Percentiles rank a stretch among this genome's conserved stretches.
Evolutionary conservation across 306 rosid species (phyloP).

Genomic region (Arachis hypogaea): DNA sequence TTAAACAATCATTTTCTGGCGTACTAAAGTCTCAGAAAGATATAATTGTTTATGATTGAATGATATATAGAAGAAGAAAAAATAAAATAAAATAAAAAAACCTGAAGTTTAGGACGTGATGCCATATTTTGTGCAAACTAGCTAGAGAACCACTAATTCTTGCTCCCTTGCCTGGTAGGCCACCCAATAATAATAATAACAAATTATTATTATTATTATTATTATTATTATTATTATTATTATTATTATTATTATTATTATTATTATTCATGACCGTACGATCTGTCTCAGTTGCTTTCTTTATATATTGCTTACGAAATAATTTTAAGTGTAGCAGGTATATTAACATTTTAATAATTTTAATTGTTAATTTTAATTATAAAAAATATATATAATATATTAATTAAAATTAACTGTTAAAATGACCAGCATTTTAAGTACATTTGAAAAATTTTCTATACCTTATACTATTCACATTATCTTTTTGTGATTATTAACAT

Average conservation of each 20-base stretch:
- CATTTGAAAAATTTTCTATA: too few relatives aligned
- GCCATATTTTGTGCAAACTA: slow-evolving; percentile 40
- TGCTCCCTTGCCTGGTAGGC: slow-evolving; percentile 44
- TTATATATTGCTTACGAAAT: too few relatives aligned
- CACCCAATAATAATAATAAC: slow-evolving; percentile 25
- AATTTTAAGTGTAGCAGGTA: too few relatives aligned
- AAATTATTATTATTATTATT: too few relatives aligned
- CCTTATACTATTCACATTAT: not conserved
- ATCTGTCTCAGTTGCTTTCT: slow-evolving; percentile 23
- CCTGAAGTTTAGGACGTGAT: slow-evolving; percentile 28
- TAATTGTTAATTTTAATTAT: too few relatives aligned
- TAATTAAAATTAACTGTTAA: too few relatives aligned
- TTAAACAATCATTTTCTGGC: slow-evolving; percentile 28
- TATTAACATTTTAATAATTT: too few relatives aligned
- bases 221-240: not conserved
- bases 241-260: not conserved
- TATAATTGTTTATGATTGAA: slow-evolving; percentile 25
- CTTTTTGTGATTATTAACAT: not conserved
- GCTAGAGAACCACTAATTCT: slow-evolving; percentile 49
- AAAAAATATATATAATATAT: too few relatives aligned
- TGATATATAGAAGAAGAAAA: not conserved
- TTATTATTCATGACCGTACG: slow-evolving; percentile 31
- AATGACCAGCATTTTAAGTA: too few relatives aligned
- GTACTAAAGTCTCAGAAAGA: slow-evolving; percentile 26
- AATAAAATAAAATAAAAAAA: not conserved